A percentile compares a stretch with the other conserved stretches of the same genome.
These are phyloP conservation scores for Trichoderma brevicompactum DNA, from an alignment of 2,329 filamentous ascomycete species.

Conservation along the genomic window DNA sequence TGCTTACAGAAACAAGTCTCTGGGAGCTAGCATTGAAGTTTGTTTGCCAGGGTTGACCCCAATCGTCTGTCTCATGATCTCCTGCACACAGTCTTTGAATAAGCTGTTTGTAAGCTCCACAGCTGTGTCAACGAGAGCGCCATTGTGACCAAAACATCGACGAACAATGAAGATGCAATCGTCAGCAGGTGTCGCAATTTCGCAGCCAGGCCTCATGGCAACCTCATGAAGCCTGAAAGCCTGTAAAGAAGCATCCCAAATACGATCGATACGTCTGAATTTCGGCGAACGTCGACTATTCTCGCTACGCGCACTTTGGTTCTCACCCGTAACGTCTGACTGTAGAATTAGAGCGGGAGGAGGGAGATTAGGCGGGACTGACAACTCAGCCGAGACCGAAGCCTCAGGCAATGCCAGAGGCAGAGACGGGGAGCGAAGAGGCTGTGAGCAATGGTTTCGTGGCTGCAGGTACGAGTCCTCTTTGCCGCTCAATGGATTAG, in stretches of 20 bases:
- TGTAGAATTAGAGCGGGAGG: neutral
- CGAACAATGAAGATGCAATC: slow-evolving; percentile 83
- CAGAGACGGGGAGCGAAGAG: no score
- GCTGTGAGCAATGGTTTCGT: no score
- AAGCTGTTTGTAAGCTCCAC: slow-evolving; percentile 86
- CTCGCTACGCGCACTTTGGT: neutral
- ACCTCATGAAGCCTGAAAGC: no score
- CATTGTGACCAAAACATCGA: slow-evolving; percentile 81
- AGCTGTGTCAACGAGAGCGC: slow-evolving; percentile 72
- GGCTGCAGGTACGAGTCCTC: no score
- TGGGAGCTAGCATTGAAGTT: slow-evolving; percentile 72
- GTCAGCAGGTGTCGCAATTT: slow-evolving; percentile 58
- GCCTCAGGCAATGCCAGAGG: no score
- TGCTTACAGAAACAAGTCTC: slow-evolving; percentile 67
- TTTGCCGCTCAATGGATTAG: neutral
- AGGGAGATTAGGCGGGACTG: no score
- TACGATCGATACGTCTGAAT: slow-evolving; percentile 58
- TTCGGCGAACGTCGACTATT: slow-evolving; percentile 28
- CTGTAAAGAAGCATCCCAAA: slow-evolving; percentile 57
- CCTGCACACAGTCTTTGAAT: slow-evolving; percentile 65
- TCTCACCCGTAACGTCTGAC: neutral
- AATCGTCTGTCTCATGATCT: slow-evolving; percentile 44
- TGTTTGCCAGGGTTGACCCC: slow-evolving; percentile 80
- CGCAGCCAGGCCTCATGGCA: no score
- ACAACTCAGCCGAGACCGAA: no score